Percentiles rank a stretch among this genome's conserved stretches.
Evolutionary conservation across 495 filamentous ascomycete genomes (phyloP).

Genomic region (Paragyromitra xinjiangensis): DNA sequence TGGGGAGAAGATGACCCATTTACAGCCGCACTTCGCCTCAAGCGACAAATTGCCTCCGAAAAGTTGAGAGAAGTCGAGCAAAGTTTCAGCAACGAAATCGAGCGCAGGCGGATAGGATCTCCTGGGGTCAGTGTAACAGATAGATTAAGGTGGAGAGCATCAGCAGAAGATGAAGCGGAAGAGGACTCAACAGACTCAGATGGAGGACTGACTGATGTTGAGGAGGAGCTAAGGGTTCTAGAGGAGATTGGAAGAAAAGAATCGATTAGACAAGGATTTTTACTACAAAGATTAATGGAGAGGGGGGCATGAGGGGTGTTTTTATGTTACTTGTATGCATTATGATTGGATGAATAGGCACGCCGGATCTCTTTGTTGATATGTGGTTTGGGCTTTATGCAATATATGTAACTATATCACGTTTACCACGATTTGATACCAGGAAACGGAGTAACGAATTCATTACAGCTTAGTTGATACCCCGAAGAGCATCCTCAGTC

Average conservation of each 20-base stretch:
- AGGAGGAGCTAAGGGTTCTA: slow-evolving; percentile 43
- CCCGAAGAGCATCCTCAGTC: background rate
- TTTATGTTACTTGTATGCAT: slow-evolving; percentile 11
- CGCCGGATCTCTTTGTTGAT: background rate
- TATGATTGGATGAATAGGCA: slow-evolving; percentile 11
- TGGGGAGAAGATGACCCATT: slow-evolving; percentile 53
- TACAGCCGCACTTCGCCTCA: slow-evolving; percentile 42
- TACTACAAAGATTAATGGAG: slow-evolving; percentile 39
- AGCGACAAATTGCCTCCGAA: slow-evolving; percentile 41
- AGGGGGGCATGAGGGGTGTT: slow-evolving; percentile 3
- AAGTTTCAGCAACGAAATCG: slow-evolving; percentile 39
- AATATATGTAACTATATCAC: slow-evolving; percentile 36
- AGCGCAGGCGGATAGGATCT: slow-evolving; percentile 21
- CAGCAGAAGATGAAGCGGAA: slow-evolving; percentile 1
- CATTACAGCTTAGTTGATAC: background rate
- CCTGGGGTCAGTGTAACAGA: slow-evolving; percentile 21
- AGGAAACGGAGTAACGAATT: slow-evolving; percentile 11
- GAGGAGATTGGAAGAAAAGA: slow-evolving; percentile 51
- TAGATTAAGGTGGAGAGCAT: slow-evolving; percentile 30
- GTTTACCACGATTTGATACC: slow-evolving; percentile 42
- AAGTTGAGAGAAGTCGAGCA: slow-evolving; percentile 41
- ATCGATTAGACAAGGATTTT: slow-evolving; percentile 39
- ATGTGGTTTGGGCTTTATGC: slow-evolving; percentile 6
- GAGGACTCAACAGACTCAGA: slow-evolving; percentile 41
- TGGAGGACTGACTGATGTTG: slow-evolving; percentile 44